Conservation (phyloP, 2,329 filamentous ascomycete species). For the Geosmithia morbida region DNA sequence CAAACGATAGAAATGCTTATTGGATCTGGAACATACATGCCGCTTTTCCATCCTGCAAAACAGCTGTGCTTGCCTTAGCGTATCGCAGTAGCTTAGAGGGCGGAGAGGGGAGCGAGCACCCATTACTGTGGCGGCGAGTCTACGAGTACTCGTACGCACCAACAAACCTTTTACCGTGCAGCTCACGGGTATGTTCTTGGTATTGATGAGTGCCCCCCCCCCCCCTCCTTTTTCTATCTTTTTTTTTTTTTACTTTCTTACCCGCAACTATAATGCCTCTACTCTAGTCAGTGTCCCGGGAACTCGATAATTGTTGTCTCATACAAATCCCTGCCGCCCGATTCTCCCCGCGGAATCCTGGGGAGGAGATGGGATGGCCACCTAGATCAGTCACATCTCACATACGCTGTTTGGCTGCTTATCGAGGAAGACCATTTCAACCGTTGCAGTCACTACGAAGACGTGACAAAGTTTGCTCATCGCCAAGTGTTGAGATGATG, state of each 20-base stretch:
- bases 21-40: background rate
- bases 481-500: background rate
- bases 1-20: background rate
- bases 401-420: background rate
- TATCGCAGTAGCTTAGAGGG: background rate
- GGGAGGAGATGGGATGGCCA: background rate
- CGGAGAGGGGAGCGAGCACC: no score
- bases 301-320: background rate
- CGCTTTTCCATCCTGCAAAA: background rate
- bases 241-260: background rate
- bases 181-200: background rate
- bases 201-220: background rate
- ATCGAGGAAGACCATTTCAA: background rate
- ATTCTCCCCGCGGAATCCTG: background rate
- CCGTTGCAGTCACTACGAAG: background rate
- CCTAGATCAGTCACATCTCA: constrained; percentile 1
- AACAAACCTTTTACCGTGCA: background rate
- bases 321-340: background rate
- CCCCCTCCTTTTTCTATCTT: background rate
- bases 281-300: no score
- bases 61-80: background rate
- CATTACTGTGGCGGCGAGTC: no score
- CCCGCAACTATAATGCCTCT: no score
- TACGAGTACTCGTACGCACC: background rate
- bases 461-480: background rate